Evolutionary conservation across 768 basidiomycete genomes (phyloP).

Genomic region (Sarcomyxa edulis): DNA sequence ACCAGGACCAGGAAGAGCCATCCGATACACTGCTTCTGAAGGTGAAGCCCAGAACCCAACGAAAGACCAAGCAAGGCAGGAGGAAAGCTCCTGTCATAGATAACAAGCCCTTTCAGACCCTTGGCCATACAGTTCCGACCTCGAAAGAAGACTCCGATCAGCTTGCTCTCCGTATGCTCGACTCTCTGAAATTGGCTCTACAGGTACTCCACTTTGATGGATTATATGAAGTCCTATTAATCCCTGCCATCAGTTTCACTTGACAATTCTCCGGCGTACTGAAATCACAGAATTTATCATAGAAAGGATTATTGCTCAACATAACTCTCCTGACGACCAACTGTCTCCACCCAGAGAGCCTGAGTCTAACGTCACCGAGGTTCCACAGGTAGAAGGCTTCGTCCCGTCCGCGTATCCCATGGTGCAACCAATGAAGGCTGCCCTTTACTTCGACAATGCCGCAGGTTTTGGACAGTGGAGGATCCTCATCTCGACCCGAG

Average conservation of each 20-base stretch:
- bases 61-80: slow-evolving; percentile 10
- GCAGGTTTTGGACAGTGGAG: slow-evolving; percentile 63
- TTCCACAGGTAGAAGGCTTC: too few species aligned
- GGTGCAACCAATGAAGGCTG: slow-evolving; percentile 56
- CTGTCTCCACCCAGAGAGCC: too few species aligned
- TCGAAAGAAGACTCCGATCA: slow-evolving; percentile 7
- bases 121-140: slow-evolving; percentile 6
- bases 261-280: too few species aligned
- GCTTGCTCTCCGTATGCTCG: slow-evolving; percentile 8
- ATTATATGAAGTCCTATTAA: too few species aligned
- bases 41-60: slow-evolving; percentile 12
- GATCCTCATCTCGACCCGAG: slow-evolving; percentile 48
- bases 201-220: slow-evolving; percentile 9
- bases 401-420: slow-evolving; percentile 31
- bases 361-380: too few species aligned
- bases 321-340: too few species aligned
- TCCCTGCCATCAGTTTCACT: too few species aligned
- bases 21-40: slow-evolving; percentile 2
- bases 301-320: too few species aligned
- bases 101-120: slow-evolving; percentile 8
- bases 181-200: slow-evolving; percentile 12
- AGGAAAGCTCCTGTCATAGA: slow-evolving; percentile 9
- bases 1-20: background rate
- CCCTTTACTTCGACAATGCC: slow-evolving; percentile 52
- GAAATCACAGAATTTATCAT: too few species aligned